A percentile compares a stretch with the other conserved stretches of the same genome.
Evolutionary conservation across 495 filamentous ascomycete genomes (phyloP).

Genomic region (Durotheca rogersii): DNA sequence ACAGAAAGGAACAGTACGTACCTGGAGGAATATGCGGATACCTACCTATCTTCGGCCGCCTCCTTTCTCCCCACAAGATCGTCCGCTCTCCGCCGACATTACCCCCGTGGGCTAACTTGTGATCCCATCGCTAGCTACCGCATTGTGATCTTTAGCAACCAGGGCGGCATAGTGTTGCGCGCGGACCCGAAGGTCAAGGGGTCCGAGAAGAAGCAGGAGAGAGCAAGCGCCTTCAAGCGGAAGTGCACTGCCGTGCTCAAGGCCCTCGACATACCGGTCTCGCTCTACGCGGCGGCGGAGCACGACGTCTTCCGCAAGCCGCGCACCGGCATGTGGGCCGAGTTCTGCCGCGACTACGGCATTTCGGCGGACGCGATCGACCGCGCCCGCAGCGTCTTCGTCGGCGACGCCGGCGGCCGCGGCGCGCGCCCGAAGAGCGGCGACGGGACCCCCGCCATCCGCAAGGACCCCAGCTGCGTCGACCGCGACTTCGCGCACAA

Average conservation of each 20-base stretch:
- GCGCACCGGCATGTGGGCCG: slow-evolving; percentile 83
- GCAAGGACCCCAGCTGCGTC: slow-evolving; percentile 67
- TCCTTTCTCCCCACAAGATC: too few species aligned
- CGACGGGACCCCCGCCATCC: slow-evolving; percentile 11
- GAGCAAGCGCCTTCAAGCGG: slow-evolving; percentile 73
- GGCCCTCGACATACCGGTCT: slow-evolving; percentile 73
- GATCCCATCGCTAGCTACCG: too few species aligned
- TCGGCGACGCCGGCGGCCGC: slow-evolving; percentile 80
- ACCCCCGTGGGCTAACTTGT: too few species aligned
- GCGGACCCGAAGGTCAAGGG: slow-evolving; percentile 63
- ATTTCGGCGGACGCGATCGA: slow-evolving; percentile 66
- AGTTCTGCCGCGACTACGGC: slow-evolving; percentile 72
- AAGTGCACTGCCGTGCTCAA: slow-evolving; percentile 68
- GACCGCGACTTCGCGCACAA: slow-evolving; percentile 87
- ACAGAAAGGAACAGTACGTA: slow-evolving; percentile 65
- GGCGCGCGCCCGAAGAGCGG: slow-evolving; percentile 28
- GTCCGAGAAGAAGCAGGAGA: slow-evolving; percentile 60
- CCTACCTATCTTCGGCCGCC: too few species aligned
- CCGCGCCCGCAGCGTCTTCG: slow-evolving; percentile 70
- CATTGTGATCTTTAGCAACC: slow-evolving; percentile 83
- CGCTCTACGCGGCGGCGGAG: slow-evolving; percentile 80
- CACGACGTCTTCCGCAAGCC: slow-evolving; percentile 85
- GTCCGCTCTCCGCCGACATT: too few species aligned
- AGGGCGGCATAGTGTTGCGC: slow-evolving; percentile 74
- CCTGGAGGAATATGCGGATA: too few species aligned